Evolutionary conservation across 495 filamentous ascomycete genomes (phyloP).

Genomic region (Oidiodendron maius): DNA sequence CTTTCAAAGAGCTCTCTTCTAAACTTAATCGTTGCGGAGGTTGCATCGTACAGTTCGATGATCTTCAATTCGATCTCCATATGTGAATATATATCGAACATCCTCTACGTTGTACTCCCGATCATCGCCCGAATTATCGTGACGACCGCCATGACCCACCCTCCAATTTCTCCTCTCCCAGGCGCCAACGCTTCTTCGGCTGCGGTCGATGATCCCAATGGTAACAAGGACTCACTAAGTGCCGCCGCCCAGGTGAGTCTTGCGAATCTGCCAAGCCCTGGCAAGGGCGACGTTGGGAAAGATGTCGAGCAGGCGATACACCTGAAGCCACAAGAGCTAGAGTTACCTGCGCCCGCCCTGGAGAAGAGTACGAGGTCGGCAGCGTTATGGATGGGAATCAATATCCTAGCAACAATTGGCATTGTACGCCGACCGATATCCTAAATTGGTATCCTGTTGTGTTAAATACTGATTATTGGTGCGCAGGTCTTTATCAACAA

Average conservation of each 20-base stretch:
- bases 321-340: slow-evolving; percentile 11
- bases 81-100: not conserved
- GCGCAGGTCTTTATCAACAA: slow-evolving; percentile 74
- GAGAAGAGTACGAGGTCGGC: slow-evolving; percentile 23
- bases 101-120: not conserved
- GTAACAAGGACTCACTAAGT: slow-evolving; percentile 7
- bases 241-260: slow-evolving; percentile 11
- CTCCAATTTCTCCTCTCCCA: slow-evolving; percentile 20
- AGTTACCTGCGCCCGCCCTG: not conserved
- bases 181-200: slow-evolving; percentile 33
- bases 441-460: not conserved
- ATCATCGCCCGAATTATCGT: not conserved
- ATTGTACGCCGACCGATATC: slow-evolving; percentile 38
- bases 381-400: slow-evolving; percentile 50
- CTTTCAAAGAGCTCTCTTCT: no score
- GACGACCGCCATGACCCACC: slow-evolving; percentile 12
- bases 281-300: slow-evolving; percentile 16
- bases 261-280: slow-evolving; percentile 10
- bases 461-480: slow-evolving; percentile 1
- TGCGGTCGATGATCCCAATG: slow-evolving; percentile 19
- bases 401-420: slow-evolving; percentile 55
- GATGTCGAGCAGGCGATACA: slow-evolving; percentile 20
- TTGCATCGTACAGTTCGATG: no score
- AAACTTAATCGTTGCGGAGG: no score
- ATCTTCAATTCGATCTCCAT: no score